Evolutionary conservation across 1,284 basidiomycete genomes (phyloP).

Genomic region (Pascua guehoae): DNA sequence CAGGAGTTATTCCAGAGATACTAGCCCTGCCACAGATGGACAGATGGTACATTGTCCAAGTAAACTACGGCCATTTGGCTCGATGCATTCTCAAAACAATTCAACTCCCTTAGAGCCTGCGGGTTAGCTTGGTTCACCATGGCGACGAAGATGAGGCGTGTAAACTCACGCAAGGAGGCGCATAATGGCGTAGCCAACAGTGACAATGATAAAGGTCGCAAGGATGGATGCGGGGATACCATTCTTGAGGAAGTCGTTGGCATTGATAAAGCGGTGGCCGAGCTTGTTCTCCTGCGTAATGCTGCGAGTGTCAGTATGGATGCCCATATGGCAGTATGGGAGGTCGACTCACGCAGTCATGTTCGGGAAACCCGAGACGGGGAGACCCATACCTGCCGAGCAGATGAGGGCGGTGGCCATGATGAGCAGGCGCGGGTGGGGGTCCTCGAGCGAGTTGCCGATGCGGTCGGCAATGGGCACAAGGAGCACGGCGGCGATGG

Average conservation of each 20-base stretch:
- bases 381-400: slow-evolving; percentile 96
- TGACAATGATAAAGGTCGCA: slow-evolving; percentile 75
- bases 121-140: too few species aligned
- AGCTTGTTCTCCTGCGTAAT: slow-evolving; percentile 94
- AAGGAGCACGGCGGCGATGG: slow-evolving; percentile 90
- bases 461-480: slow-evolving; percentile 94
- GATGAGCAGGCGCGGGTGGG: slow-evolving; percentile 74
- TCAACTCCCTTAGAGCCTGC: too few species aligned
- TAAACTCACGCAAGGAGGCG: slow-evolving; percentile 16
- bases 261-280: slow-evolving; percentile 78
- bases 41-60: too few species aligned
- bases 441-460: slow-evolving; percentile 66
- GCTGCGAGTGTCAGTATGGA: slow-evolving; percentile 49
- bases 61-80: too few species aligned
- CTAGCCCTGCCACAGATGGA: too few species aligned
- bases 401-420: slow-evolving; percentile 88
- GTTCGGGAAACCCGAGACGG: slow-evolving; percentile 95
- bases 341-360: slow-evolving; percentile 86
- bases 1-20: too few species aligned
- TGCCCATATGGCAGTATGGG: slow-evolving; percentile 17
- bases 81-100: too few species aligned
- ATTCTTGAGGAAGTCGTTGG: slow-evolving; percentile 87
- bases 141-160: too few species aligned
- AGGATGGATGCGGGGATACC: slow-evolving; percentile 87
- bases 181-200: slow-evolving; percentile 69